These are phyloP conservation scores for Solanum medicagineum DNA, from an alignment of 257 asterid genomes.

Conservation along the genomic window DNA sequence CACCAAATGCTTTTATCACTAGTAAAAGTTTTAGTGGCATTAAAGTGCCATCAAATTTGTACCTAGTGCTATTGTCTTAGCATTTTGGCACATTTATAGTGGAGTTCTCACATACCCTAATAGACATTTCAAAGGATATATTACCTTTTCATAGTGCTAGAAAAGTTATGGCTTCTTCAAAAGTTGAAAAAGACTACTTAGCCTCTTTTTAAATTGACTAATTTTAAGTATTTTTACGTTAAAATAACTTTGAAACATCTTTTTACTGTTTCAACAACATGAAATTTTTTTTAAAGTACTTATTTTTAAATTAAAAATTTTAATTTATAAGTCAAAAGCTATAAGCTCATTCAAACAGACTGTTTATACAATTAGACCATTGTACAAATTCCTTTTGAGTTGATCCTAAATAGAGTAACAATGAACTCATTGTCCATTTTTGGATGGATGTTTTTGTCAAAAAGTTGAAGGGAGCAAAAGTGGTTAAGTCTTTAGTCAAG, in stretches of 20 bases:
- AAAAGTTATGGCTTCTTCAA: background rate
- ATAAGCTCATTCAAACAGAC: background rate
- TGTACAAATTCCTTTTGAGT: background rate
- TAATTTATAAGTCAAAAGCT: too few relatives aligned
- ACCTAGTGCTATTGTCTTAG: background rate
- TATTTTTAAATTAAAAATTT: too few relatives aligned
- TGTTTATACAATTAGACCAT: background rate
- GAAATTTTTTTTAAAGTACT: fast-evolving
- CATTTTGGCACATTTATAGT: background rate
- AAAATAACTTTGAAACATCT: too few relatives aligned
- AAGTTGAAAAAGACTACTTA: background rate
- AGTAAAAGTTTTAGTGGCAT: background rate
- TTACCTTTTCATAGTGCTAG: background rate
- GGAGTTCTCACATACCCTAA: background rate
- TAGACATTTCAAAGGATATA: background rate
- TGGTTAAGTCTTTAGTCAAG: background rate
- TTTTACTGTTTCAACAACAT: too few relatives aligned
- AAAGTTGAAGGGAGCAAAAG: background rate
- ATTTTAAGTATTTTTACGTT: too few relatives aligned
- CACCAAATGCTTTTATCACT: too few relatives aligned
- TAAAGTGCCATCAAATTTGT: background rate
- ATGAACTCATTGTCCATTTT: background rate
- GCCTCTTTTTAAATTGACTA: too few relatives aligned
- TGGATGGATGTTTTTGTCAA: background rate
- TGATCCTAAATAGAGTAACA: background rate